Evolutionary conservation across 176 grass and related monocot species (phyloP), one percentile per base, ranked within the genome.

Genomic region (Hyparrhenia diplandra): DNA sequence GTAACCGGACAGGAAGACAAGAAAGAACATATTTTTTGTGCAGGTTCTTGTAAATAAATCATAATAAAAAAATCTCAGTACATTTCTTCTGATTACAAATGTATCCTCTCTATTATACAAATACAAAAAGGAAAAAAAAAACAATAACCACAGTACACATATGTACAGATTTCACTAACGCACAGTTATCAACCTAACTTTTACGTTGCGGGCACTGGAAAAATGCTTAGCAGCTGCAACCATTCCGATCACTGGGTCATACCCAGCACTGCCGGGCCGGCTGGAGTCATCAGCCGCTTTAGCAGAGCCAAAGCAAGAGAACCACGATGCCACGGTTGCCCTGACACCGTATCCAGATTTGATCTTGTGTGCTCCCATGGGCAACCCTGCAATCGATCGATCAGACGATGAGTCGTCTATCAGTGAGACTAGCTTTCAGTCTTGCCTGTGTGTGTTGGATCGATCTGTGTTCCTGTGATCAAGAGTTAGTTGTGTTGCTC

Each of bases 181-280:
- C 13, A 47, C 45, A 17, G 14, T 18, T 54, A 2, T 39, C 66
- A 76, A 35, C 82, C 35, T 37, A 84, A 70, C 10, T 62, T n/a
- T 77, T 51, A 85, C 37, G 36, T 21, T 74, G 45, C 67, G 69
- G 12, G 69, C 60, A 4, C 46, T 13, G 13, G 68, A 73, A 13
- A 86, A 80, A 66, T 86, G 69, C 51, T 80, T 80, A 13, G 69
- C 60, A 3, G 69, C 84, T 4, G 45, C 60, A n/a, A 80, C 45
- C 84, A 86, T 80, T 8, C 45, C 60, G 20, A 42, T 4, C 42
- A 13, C 13, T 45, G 41, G 75, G 28, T 31, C 40, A 23, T 74
- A 66, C 35, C 2, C 59, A 24, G n/a, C n/a, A 3, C 2, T 31
- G 20, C 7, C 8, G 5, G 35, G 23, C 2, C n/a, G 6, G 34